Conservation (phyloP, 2,329 filamentous ascomycete genomes). For the Trichoderma sp. region DNA sequence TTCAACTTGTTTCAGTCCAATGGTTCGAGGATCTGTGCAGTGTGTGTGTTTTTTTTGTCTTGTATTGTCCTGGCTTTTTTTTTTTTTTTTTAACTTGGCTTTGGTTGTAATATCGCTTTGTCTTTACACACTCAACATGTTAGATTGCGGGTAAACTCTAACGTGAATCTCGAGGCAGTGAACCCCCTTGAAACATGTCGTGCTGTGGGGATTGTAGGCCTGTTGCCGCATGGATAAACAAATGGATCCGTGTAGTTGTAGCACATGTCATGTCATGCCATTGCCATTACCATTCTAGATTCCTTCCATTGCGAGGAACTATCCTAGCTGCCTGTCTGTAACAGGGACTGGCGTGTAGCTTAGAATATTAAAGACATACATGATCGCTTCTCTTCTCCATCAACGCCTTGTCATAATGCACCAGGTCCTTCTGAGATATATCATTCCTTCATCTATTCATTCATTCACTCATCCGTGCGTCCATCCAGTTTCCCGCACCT, state of each 20-base stretch:
- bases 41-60: conserved; percentile 29
- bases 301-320: neutral
- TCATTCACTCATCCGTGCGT: neutral
- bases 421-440: neutral
- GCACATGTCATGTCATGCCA: neutral
- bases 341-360: neutral
- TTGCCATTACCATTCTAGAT: neutral
- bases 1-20: neutral
- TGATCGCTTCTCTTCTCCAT: neutral
- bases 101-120: conserved; percentile 18
- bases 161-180: neutral
- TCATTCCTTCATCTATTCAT: neutral
- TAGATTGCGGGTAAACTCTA: conserved; percentile 4
- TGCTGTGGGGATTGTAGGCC: neutral
- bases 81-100: conserved; percentile 1
- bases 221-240: neutral
- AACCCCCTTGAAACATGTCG: neutral
- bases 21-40: conserved; percentile 30
- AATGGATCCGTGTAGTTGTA: neutral
- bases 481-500: neutral
- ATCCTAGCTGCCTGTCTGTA: neutral
- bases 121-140: conserved; percentile 14
- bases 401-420: neutral
- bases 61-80: conserved; percentile 20
- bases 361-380: neutral